These are phyloP conservation scores for Hydnomerulius pinastri DNA, from an alignment of 768 basidiomycete genomes.

Conservation along the genomic window DNA sequence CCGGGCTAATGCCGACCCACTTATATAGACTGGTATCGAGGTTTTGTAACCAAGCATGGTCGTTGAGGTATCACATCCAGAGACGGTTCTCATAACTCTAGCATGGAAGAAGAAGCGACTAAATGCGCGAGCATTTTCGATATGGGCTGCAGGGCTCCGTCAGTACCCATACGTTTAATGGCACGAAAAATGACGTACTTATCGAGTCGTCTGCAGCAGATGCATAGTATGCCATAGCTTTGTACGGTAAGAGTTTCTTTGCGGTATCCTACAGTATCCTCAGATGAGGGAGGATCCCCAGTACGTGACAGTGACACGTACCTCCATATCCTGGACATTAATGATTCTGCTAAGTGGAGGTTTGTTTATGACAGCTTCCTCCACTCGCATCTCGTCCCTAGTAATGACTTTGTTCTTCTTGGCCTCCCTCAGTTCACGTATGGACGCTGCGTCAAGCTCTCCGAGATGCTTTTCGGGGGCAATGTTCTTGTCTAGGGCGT, in stretches of 20 bases:
- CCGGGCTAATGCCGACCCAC: conserved; percentile 80
- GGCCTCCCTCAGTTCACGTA: conserved; percentile 36
- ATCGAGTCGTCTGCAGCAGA: conserved; percentile 87
- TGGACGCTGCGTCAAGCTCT: conserved; percentile 50
- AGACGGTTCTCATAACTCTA: conserved; percentile 72
- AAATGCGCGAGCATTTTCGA: conserved; percentile 80
- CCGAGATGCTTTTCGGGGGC: conserved; percentile 75
- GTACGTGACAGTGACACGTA: conserved; percentile 21
- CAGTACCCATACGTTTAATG: conserved; percentile 17
- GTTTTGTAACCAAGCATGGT: conserved; percentile 71
- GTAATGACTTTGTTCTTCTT: conserved; percentile 51
- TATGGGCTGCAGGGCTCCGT: conserved; percentile 43
- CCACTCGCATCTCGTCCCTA: conserved; percentile 70
- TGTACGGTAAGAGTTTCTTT: conserved; percentile 66
- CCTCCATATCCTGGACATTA: conserved; percentile 83
- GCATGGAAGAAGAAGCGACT: conserved; percentile 85
- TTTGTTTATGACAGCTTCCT: conserved; percentile 56
- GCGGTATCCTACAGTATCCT: conserved; percentile 73
- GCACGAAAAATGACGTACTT: conserved; percentile 46
- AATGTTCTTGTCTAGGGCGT: conserved; percentile 73
- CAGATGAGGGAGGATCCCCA: no score
- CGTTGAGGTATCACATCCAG: conserved; percentile 67
- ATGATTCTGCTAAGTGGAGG: conserved; percentile 73
- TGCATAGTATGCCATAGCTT: conserved; percentile 81
- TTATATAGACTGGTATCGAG: conserved; percentile 80